phyloP scores from a whole-genome alignment of 176 grass and related monocot genomes.

The Phoenix dactylifera region DNA sequence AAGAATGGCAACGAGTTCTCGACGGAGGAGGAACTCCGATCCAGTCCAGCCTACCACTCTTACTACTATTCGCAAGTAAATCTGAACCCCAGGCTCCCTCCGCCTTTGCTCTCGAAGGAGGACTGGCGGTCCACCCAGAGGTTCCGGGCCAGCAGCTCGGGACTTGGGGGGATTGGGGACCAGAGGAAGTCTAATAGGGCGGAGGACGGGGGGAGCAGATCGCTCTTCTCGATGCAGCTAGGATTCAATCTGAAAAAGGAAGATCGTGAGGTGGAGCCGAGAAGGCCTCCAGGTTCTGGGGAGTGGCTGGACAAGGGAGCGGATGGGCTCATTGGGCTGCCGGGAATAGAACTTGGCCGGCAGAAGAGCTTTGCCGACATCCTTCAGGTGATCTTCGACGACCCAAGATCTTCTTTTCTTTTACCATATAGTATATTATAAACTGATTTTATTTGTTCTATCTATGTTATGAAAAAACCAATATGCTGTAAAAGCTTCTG shows the following conservation, averaged over 20 bases:
- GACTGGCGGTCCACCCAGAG: slow-evolving; percentile 51
- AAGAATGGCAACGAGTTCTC: slow-evolving; percentile 20
- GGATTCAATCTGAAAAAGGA: neutral
- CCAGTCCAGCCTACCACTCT: slow-evolving; percentile 51
- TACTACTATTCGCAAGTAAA: slow-evolving; percentile 68
- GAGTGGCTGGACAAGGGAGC: slow-evolving; percentile 10
- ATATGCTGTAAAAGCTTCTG: no score
- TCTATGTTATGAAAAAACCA: no score
- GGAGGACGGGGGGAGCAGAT: neutral
- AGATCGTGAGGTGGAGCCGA: neutral
- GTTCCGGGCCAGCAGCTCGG: slow-evolving; percentile 11
- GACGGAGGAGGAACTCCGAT: slow-evolving; percentile 46
- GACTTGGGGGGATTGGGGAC: slow-evolving; percentile 46
- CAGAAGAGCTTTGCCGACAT: slow-evolving; percentile 44
- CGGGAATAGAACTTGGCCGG: slow-evolving; percentile 34
- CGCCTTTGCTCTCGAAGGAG: slow-evolving; percentile 57
- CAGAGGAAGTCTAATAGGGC: slow-evolving; percentile 24
- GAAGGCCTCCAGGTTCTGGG: neutral
- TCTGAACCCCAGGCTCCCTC: slow-evolving; percentile 69
- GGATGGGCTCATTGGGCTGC: slow-evolving; percentile 30
- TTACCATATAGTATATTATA: no score
- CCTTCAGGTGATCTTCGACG: slow-evolving; percentile 48
- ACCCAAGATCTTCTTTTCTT: slow-evolving; percentile 6
- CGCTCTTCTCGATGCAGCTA: neutral
- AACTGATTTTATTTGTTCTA: neutral